Base-by-base conservation (phyloP, 1,139 yeast genomes). In the Zygosaccharomyces pseudobailii region DNA sequence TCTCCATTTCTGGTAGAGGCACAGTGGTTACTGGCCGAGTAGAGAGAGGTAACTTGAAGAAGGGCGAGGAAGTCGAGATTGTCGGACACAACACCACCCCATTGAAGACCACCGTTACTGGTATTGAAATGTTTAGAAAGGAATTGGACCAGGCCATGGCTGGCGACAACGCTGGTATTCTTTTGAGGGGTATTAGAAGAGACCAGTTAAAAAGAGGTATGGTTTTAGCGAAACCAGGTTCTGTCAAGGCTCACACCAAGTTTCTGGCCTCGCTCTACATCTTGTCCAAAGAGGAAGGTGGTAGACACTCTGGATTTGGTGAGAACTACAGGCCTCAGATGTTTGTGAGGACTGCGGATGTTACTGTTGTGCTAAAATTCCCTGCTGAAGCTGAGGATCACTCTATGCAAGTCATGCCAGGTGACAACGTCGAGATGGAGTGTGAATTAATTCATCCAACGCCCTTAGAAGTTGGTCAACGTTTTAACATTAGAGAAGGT, bases 401-500 rank as follows among this genome's bases (percentile, higher is more conserved):
- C 73, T 83, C 95, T 54, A 82, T 81, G 69, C 90, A 87, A 82
- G 88, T 92, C 63, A 80, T 87, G 79, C 99, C 99, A 56, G 99
- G 98, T 76, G 98, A 94, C 79, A 92, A 92, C 73, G 80, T 89
- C 58, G 98, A 94, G 77, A 88, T 94, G 96, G 84, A 82, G 65
- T 88, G 94, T 68, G 87, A 86, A 68, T 79, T 92, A 69, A 84
- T 86, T 58, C 88, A 82, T 75, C 92, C 96, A 69, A 87, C 95
- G 61, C 96, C 97, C 57, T 69, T 94, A 59, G 98, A 92, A 78
- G 84, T 85, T 64, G 95, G 95, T 72, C 96, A 89, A 78, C 87
- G 97, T 75, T 92, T 92, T 85, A 92, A 92, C 82, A 80, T 92
- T 71, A 94, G 99, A 83, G 99, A 92, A 78, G 97, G 98, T 76